phyloP scores from a whole-genome alignment of 345 rosid species.

The Clarkia xantiana region DNA sequence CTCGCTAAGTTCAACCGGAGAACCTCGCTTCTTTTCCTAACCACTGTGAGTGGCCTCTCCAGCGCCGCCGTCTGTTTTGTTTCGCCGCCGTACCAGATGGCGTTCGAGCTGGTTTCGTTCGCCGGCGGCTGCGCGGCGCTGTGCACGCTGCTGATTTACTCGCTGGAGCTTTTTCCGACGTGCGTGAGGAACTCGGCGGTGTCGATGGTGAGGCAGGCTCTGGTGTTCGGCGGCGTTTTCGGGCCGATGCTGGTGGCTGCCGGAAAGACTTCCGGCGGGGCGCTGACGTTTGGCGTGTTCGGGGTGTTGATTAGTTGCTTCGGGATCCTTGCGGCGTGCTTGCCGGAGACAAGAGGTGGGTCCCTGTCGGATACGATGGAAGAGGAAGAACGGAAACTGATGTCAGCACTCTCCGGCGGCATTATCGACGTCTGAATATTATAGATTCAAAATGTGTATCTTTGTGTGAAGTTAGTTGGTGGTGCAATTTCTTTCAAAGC shows the following conservation, averaged over 20 bases:
- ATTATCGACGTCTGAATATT: too few relatives aligned
- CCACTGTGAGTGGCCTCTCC: constrained; percentile 26
- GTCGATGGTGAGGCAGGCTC: constrained; percentile 29
- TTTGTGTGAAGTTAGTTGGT: too few relatives aligned
- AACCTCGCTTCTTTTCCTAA: constrained; percentile 26
- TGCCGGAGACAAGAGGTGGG: constrained; percentile 11
- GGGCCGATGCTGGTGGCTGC: constrained; percentile 11
- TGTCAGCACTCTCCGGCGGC: too few relatives aligned
- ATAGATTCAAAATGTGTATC: too few relatives aligned
- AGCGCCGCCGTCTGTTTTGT: constrained; percentile 24
- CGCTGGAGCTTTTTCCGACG: constrained; percentile 37
- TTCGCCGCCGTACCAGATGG: constrained; percentile 21
- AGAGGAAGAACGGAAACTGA: constrained; percentile 13
- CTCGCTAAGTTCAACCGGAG: constrained; percentile 29
- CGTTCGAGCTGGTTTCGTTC: constrained; percentile 42
- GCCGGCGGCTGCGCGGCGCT: constrained; percentile 40
- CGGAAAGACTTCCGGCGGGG: constrained; percentile 4
- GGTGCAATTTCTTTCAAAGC: too few relatives aligned
- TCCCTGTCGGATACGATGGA: constrained; percentile 14
- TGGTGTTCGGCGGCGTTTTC: constrained; percentile 12
- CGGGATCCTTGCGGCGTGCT: constrained; percentile 8
- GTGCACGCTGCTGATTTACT: constrained; percentile 23
- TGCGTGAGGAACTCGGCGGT: constrained; percentile 34
- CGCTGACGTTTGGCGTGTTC: constrained; percentile 6
- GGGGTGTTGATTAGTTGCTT: constrained; percentile 11